Conservation (phyloP, 1,139 yeast genomes). For the Hyphopichia pseudoburtonii region DNA sequence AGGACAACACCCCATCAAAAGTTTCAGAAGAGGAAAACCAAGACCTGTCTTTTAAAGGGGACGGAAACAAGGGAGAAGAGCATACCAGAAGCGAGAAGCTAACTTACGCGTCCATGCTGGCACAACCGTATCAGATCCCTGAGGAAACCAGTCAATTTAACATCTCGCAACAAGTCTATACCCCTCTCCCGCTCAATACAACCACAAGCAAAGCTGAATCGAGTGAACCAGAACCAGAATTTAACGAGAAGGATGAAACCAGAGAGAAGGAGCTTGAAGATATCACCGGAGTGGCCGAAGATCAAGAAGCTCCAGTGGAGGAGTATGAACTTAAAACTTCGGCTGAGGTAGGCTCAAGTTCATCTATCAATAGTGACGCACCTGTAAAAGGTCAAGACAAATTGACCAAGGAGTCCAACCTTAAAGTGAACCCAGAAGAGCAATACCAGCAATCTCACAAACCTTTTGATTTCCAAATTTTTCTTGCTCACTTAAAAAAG, state of each 20-base stretch:
- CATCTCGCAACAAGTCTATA: neutral
- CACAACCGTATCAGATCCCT: conserved; percentile 4
- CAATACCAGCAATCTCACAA: conserved; percentile 43
- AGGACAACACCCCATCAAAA: neutral
- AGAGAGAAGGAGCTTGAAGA: conserved; percentile 11
- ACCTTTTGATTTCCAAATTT: conserved; percentile 81
- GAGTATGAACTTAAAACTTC: conserved; percentile 12
- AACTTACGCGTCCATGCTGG: neutral
- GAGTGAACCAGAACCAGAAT: conserved; percentile 1
- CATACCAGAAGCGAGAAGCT: neutral
- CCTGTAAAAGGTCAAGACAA: conserved; percentile 2
- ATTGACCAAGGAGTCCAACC: conserved; percentile 4
- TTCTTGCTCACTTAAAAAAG: conserved; percentile 67
- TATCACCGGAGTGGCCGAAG: conserved; percentile 15
- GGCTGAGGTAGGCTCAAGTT: neutral
- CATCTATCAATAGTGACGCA: neutral
- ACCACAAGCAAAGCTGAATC: conserved; percentile 6
- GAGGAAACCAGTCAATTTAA: neutral
- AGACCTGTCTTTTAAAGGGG: neutral
- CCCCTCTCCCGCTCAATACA: neutral
- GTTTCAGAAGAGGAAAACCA: conserved; percentile 6
- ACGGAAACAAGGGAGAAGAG: neutral
- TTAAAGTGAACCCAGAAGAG: conserved; percentile 23
- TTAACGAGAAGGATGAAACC: neutral
- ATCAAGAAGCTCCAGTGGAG: conserved; percentile 13